phyloP scores from a whole-genome alignment of 352 stramenopile species.

The Peronospora farinosa region DNA sequence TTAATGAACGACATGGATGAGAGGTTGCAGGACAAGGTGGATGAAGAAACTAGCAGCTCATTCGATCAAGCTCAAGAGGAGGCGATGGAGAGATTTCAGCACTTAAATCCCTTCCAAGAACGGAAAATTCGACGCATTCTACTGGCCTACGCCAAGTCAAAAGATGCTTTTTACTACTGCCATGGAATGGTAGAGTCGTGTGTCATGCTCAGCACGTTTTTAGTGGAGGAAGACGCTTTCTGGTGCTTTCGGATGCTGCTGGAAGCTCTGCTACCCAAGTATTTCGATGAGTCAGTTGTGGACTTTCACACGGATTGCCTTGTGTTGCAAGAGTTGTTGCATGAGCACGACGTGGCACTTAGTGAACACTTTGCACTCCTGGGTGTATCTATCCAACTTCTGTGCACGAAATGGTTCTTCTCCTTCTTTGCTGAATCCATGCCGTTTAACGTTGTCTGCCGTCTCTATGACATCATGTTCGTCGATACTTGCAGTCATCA shows the following conservation, averaged over 20 bases:
- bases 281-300: conserved; percentile 72
- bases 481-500: conserved; percentile 55
- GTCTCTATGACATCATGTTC: conserved; percentile 71
- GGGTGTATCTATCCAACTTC: conserved; percentile 65
- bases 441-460: conserved; percentile 71
- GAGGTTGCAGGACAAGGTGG: conserved; percentile 25
- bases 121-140: conserved; percentile 79
- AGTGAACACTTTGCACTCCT: conserved; percentile 50
- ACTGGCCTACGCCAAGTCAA: conserved; percentile 69
- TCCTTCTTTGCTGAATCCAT: conserved; percentile 81
- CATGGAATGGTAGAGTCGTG: conserved; percentile 81
- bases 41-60: conserved; percentile 29
- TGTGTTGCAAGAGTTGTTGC: conserved; percentile 68
- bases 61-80: conserved; percentile 68
- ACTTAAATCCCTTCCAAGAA: conserved; percentile 77
- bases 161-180: conserved; percentile 74
- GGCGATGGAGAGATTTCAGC: conserved; percentile 71
- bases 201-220: conserved; percentile 66
- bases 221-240: conserved; percentile 74
- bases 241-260: conserved; percentile 70
- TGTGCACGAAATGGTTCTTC: conserved; percentile 84
- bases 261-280: conserved; percentile 69
- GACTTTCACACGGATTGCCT: conserved; percentile 81
- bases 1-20: conserved; percentile 36
- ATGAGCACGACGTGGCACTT: conserved; percentile 40